These are phyloP conservation scores for Stephania yunnanensis DNA, from an alignment of 164 flowering plant species.

Conservation along the genomic window DNA sequence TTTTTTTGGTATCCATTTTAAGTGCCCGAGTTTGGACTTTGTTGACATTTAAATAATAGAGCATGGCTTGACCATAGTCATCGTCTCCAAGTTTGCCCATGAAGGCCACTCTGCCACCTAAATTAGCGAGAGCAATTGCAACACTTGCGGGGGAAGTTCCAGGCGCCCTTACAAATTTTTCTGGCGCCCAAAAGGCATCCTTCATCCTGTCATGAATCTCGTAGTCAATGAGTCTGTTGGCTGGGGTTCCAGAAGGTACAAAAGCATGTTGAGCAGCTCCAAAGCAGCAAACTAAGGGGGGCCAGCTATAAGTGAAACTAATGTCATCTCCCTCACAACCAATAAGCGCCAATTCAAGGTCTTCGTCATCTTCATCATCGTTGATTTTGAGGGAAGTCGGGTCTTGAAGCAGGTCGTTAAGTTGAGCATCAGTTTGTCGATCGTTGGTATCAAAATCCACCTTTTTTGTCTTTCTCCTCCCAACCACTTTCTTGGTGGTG, in stretches of 20 bases:
- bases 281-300: slow-evolving; percentile 94
- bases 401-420: slow-evolving; percentile 31
- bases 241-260: slow-evolving; percentile 79
- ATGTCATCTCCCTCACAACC: slow-evolving; percentile 55
- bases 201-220: slow-evolving; percentile 61
- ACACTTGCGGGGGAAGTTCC: slow-evolving; percentile 46
- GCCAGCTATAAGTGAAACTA: slow-evolving; percentile 73
- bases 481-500: slow-evolving; percentile 34
- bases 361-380: slow-evolving; percentile 38
- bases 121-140: slow-evolving; percentile 65
- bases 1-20: slow-evolving; percentile 45
- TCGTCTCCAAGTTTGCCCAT: slow-evolving; percentile 95
- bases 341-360: slow-evolving; percentile 26
- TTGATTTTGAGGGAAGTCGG: slow-evolving; percentile 10
- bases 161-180: slow-evolving; percentile 20
- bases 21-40: slow-evolving; percentile 76
- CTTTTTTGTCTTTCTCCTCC: slow-evolving; percentile 38
- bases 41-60: slow-evolving; percentile 54
- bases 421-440: slow-evolving; percentile 32
- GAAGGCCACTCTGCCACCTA: slow-evolving; percentile 87
- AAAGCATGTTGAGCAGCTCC: slow-evolving; percentile 87
- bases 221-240: slow-evolving; percentile 71
- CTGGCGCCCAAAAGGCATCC: slow-evolving; percentile 29
- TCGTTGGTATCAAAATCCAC: slow-evolving; percentile 25
- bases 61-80: slow-evolving; percentile 64